Evolutionary conservation across 306 rosid species (phyloP), one percentile per base, ranked within the genome.

Genomic region (Fragaria vesca): DNA sequence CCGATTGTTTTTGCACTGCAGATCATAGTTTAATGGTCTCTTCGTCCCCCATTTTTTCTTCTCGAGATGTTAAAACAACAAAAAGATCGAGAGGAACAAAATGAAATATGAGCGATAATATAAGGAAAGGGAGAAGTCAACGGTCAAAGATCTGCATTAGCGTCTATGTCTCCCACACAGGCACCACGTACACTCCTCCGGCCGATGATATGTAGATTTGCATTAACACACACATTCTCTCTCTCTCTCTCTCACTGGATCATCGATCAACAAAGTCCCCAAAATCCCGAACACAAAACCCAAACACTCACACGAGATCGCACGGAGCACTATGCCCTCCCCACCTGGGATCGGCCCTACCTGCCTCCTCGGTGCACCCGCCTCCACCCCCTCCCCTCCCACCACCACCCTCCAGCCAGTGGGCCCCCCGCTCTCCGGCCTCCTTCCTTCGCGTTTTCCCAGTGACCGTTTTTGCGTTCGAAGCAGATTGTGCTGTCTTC

Each of bases 61-160:
- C 68, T 62, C 42, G 68, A 62, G 68, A 30, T 63, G 43, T 63
- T 30, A 63, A 63, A 60, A 55, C 62, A 24, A 60, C 34, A 5
- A 5, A 15, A 1, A 3, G 6, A 28, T 4, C 5, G 5, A 13
- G 40, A 24, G 2, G 12, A 61, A 28, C 15, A 24, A 26, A 24
- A 26, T 60, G 13, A 21, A 58, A 58, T 26, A 60, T 60, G 17
- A 24, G 66, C 26, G 36, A 60, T 24, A 32, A 60, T 24, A 32
- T 2, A 61, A 38, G 1, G 42, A 5, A 38, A 28, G 10, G 20
- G 46, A 34, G 66, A 78, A 75, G 91, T 90, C 91, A 90, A 85
- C 87, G 89, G 97, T 94, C 97, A 89, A 91, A 91, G 96, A 94
- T 89, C 76, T 90, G 90, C 86, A 77, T 83, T 81, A 79, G 80